phyloP scores from a whole-genome alignment of 1,284 basidiomycete species.

The Laetiporus sulphureus region DNA sequence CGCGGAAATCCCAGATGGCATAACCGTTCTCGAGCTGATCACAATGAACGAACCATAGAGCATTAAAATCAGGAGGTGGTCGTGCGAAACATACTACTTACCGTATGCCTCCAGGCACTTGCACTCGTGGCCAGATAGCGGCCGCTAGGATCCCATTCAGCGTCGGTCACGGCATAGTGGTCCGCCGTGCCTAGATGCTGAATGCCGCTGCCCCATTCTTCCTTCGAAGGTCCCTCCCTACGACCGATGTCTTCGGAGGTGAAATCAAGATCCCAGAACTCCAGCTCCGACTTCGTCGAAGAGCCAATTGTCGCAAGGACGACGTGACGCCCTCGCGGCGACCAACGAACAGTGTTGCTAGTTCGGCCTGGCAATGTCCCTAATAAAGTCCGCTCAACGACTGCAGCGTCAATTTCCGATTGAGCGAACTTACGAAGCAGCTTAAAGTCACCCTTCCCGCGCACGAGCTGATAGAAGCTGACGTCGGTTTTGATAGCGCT shows the following conservation, averaged over 20 bases:
- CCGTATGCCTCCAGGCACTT: conserved; percentile 92
- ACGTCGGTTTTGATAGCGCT: conserved; percentile 95
- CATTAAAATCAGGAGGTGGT: not conserved
- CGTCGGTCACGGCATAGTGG: conserved; percentile 97
- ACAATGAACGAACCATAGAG: not conserved
- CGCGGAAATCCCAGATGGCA: conserved; percentile 97
- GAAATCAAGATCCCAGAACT: conserved; percentile 99
- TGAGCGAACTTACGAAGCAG: conserved; percentile 58
- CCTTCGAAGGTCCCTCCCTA: conserved; percentile 47
- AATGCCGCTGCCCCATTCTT: conserved; percentile 84
- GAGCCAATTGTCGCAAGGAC: conserved; percentile 95
- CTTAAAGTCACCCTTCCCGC: conserved; percentile 92
- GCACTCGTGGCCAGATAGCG: conserved; percentile 92
- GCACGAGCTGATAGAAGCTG: conserved; percentile 94
- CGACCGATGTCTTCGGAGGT: conserved; percentile 63
- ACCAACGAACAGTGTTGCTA: conserved; percentile 96
- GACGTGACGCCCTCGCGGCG: conserved; percentile 93
- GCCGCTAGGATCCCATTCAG: conserved; percentile 98
- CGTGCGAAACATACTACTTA: conserved; percentile 24
- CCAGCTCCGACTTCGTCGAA: conserved; percentile 92
- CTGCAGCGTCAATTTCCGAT: conserved; percentile 1
- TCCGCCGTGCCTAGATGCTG: conserved; percentile 87
- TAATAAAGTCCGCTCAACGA: conserved; percentile 22
- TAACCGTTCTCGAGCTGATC: conserved; percentile 91
- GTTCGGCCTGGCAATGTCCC: conserved; percentile 82